Conservation (phyloP, 768 basidiomycete genomes). For the Favolaschia claudopus region DNA sequence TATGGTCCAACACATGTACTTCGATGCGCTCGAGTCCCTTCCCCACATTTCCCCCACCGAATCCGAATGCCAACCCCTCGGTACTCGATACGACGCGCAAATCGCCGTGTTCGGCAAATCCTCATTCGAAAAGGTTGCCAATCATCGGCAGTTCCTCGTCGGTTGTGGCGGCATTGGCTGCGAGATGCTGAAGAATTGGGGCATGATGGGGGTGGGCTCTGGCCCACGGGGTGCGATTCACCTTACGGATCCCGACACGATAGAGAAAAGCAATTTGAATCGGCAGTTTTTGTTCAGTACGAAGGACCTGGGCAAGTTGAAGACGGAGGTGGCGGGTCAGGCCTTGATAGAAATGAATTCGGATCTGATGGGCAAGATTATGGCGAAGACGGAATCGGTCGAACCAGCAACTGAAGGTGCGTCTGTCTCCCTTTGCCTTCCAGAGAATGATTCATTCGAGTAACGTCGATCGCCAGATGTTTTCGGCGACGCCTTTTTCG, state of each 20-base stretch:
- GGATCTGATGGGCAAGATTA: constrained; percentile 46
- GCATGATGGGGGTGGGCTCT: constrained; percentile 78
- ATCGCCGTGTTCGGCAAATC: constrained; percentile 77
- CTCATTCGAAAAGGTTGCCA: constrained; percentile 75
- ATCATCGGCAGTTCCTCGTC: constrained; percentile 75
- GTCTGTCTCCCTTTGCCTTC: no score
- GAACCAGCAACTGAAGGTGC: no score
- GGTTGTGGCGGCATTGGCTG: constrained; percentile 84
- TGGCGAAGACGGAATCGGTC: no score
- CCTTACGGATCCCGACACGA: background rate
- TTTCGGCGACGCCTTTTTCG: no score
- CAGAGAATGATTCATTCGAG: background rate
- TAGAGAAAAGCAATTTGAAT: background rate
- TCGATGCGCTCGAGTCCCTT: constrained; percentile 80
- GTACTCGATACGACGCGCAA: constrained; percentile 75
- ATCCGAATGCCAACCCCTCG: constrained; percentile 64
- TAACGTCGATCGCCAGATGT: no score
- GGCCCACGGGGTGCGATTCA: constrained; percentile 67
- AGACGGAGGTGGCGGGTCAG: background rate
- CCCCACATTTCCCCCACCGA: constrained; percentile 64
- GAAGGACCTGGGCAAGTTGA: background rate
- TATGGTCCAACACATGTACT: constrained; percentile 74
- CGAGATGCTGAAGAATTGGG: constrained; percentile 89
- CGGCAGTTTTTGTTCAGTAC: background rate
- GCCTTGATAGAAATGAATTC: background rate